Percentiles rank a stretch among this genome's conserved stretches.
Evolutionary conservation across 2,329 filamentous ascomycete species (phyloP).

Genomic region (Phyllosticta citrichinensis): DNA sequence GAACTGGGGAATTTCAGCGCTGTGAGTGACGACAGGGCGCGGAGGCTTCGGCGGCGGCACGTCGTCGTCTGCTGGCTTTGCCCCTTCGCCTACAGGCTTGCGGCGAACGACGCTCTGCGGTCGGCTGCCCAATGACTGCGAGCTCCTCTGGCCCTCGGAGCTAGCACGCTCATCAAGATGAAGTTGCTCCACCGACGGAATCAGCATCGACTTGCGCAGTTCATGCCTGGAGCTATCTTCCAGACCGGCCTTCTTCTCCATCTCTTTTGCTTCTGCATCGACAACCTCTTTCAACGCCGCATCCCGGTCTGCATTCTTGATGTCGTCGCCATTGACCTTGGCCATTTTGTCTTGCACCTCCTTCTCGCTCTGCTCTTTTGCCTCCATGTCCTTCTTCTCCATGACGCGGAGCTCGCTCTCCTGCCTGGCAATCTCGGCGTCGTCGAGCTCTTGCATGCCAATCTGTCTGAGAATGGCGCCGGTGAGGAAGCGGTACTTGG

Average conservation of each 20-base stretch:
- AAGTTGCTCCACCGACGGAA: background rate
- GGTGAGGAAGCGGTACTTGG: slow-evolving; percentile 41
- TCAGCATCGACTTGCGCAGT: background rate
- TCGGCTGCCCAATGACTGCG: background rate
- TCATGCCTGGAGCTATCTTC: background rate
- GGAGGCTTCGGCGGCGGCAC: slow-evolving; percentile 1
- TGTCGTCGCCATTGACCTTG: background rate
- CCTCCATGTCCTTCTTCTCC: slow-evolving; percentile 35
- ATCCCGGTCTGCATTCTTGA: background rate
- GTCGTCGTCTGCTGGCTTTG: background rate
- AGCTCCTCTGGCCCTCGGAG: background rate
- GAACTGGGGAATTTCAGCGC: background rate
- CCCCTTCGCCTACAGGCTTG: background rate
- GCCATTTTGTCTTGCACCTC: slow-evolving; percentile 14
- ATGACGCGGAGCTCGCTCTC: slow-evolving; percentile 34
- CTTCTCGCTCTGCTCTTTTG: slow-evolving; percentile 28
- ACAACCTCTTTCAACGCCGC: slow-evolving; percentile 5
- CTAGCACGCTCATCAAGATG: background rate
- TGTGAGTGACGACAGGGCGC: background rate
- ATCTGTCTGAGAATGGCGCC: slow-evolving; percentile 42
- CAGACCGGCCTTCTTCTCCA: slow-evolving; percentile 2
- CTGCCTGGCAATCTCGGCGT: slow-evolving; percentile 36
- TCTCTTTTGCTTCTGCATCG: slow-evolving; percentile 3
- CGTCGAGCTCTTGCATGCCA: slow-evolving; percentile 43
- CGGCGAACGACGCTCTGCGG: background rate